Evolutionary conservation across 495 filamentous ascomycete species (phyloP).

Genomic region (Penicillium crystallinum): DNA sequence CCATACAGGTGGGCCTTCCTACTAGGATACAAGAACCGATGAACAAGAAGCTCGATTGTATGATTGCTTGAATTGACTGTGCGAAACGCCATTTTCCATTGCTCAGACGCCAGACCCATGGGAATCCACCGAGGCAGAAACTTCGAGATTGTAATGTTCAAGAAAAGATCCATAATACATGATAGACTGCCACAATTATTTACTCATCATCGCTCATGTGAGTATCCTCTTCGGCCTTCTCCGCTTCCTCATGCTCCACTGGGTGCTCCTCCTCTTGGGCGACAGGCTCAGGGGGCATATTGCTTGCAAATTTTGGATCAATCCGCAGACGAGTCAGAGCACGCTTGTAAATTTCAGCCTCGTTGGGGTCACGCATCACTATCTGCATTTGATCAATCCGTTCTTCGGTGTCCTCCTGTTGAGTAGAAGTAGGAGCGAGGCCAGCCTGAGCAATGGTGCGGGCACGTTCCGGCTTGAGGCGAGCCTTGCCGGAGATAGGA

Average conservation of each 20-base stretch:
- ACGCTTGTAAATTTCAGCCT: slow-evolving; percentile 48
- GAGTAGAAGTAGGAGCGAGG: slow-evolving; percentile 32
- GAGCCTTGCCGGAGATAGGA: slow-evolving; percentile 68
- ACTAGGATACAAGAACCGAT: no score
- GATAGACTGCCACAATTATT: background rate
- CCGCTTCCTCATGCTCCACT: slow-evolving; percentile 12
- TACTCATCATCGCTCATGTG: slow-evolving; percentile 23
- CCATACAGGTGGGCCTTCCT: no score
- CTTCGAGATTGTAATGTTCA: slow-evolving; percentile 3
- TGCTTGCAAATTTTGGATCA: slow-evolving; percentile 41
- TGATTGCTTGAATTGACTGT: background rate
- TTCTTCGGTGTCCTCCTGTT: slow-evolving; percentile 30
- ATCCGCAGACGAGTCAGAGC: slow-evolving; percentile 37
- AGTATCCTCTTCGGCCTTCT: slow-evolving; percentile 16
- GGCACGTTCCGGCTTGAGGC: slow-evolving; percentile 53
- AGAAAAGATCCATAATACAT: slow-evolving; percentile 8
- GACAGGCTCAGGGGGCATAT: slow-evolving; percentile 32
- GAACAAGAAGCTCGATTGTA: background rate
- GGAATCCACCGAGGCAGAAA: slow-evolving; percentile 2
- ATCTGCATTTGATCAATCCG: slow-evolving; percentile 54
- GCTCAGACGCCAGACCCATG: slow-evolving; percentile 7
- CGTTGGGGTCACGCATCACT: slow-evolving; percentile 48
- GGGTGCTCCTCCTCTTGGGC: slow-evolving; percentile 20
- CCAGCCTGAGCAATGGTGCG: slow-evolving; percentile 47
- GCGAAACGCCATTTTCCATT: slow-evolving; percentile 8